Percentiles rank a stretch among this genome's conserved stretches.
These are phyloP conservation scores for Quercus tomentella DNA, from an alignment of 331 rosid species.

Conservation along the genomic window DNA sequence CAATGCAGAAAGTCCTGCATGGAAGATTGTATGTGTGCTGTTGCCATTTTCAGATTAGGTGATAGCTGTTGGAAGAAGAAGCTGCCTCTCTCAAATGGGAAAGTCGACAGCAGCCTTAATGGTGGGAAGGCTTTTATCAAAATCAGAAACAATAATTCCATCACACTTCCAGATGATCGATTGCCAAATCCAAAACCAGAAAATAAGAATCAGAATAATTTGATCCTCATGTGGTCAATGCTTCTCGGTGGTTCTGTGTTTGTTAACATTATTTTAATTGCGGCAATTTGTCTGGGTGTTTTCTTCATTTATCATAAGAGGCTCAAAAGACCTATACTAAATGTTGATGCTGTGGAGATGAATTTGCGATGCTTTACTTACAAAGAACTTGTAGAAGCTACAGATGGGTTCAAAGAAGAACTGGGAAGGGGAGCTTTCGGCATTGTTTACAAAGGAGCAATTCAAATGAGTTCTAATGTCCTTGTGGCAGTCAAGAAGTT, in stretches of 20 bases:
- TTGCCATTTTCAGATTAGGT: neutral
- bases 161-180: neutral
- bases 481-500: constrained; percentile 22
- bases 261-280: constrained; percentile 9
- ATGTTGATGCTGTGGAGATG: neutral
- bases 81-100: constrained; percentile 29
- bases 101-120: neutral
- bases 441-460: constrained; percentile 24
- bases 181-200: neutral
- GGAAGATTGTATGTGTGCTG: constrained; percentile 25
- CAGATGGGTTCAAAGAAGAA: constrained; percentile 17
- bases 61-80: constrained; percentile 30
- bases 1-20: constrained; percentile 21
- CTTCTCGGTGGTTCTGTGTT: constrained; percentile 24
- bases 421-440: constrained; percentile 29
- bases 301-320: neutral
- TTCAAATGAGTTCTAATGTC: neutral
- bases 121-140: neutral
- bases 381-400: constrained; percentile 25
- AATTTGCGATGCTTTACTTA: constrained; percentile 19
- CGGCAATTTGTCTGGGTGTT: neutral
- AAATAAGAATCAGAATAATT: constrained; percentile 12
- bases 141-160: neutral
- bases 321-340: neutral
- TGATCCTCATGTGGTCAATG: constrained; percentile 2